phyloP scores from a whole-genome alignment of 208 protist species.

The Leishmania guyanensis region DNA sequence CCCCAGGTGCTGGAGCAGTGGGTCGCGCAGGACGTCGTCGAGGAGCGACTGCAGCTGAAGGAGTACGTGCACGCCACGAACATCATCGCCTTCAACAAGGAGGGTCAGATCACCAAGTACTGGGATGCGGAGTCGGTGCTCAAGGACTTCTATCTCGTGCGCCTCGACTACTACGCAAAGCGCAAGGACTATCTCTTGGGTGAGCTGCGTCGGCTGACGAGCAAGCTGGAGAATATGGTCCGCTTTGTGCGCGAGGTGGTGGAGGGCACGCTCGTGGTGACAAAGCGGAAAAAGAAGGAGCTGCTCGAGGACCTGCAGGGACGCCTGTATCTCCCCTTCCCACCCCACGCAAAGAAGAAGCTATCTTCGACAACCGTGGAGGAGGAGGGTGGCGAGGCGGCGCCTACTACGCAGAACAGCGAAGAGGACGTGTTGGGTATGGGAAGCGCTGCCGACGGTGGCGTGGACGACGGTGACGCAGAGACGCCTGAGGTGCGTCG shows the following conservation, averaged over 20 bases:
- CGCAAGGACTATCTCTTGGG: slow-evolving; percentile 95
- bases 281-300: slow-evolving; percentile 91
- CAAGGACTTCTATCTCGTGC: slow-evolving; percentile 96
- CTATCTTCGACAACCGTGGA: slow-evolving; percentile 77
- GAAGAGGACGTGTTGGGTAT: slow-evolving; percentile 35
- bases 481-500: slow-evolving; percentile 65
- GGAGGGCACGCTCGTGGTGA: slow-evolving; percentile 93
- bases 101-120: slow-evolving; percentile 96
- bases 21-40: slow-evolving; percentile 73
- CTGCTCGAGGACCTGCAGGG: slow-evolving; percentile 93
- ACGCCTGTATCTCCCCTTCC: slow-evolving; percentile 90
- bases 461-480: slow-evolving; percentile 30
- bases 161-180: slow-evolving; percentile 97
- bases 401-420: slow-evolving; percentile 9
- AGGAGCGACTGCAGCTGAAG: slow-evolving; percentile 93
- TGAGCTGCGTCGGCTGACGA: slow-evolving; percentile 80
- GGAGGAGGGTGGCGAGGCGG: slow-evolving; percentile 9
- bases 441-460: slow-evolving; percentile 8
- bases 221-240: slow-evolving; percentile 97
- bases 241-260: slow-evolving; percentile 98
- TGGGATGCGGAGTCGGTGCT: slow-evolving; percentile 94
- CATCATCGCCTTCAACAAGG: slow-evolving; percentile 97
- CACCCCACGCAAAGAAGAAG: slow-evolving; percentile 85
- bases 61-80: slow-evolving; percentile 94
- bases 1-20: slow-evolving; percentile 87